These are phyloP conservation scores for Torrubiellomyces zombiae DNA, from an alignment of 2,329 filamentous ascomycete species.

Conservation along the genomic window DNA sequence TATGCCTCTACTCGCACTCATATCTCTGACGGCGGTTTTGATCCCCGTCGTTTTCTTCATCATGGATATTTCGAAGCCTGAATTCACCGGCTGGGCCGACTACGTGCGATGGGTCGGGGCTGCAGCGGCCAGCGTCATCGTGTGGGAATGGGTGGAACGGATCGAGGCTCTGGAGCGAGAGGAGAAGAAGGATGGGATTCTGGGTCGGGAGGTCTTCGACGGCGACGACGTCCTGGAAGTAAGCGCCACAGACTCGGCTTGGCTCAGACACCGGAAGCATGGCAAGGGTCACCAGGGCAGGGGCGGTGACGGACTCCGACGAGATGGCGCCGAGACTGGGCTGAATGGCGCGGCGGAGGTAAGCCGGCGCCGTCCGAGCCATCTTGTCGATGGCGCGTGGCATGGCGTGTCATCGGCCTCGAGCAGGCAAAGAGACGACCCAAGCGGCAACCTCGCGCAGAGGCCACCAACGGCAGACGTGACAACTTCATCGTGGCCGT, in stretches of 20 bases:
- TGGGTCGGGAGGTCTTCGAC: constrained; percentile 82
- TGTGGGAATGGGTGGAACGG: constrained; percentile 95
- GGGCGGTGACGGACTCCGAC: constrained; percentile 15
- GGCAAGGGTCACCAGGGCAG: constrained; percentile 13
- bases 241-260: constrained; percentile 32
- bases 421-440: too few relatives aligned
- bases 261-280: constrained; percentile 23
- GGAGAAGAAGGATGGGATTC: constrained; percentile 83
- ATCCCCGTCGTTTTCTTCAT: constrained; percentile 90
- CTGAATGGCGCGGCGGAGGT: too few relatives aligned
- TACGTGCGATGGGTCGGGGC: constrained; percentile 95
- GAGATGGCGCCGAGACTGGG: constrained; percentile 8
- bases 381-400: not conserved
- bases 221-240: constrained; percentile 80
- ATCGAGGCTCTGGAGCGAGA: constrained; percentile 86
- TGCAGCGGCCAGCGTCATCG: constrained; percentile 84
- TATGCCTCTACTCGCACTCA: constrained; percentile 61
- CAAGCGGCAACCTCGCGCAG: too few relatives aligned
- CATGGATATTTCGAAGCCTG: constrained; percentile 69
- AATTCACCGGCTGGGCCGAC: constrained; percentile 83
- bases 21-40: constrained; percentile 68
- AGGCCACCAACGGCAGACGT: too few relatives aligned
- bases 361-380: too few relatives aligned
- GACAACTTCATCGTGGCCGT: too few relatives aligned
- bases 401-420: not conserved